Evolutionary conservation across 129 eudicot genomes (phyloP), one percentile per base, ranked within the genome.

Genomic region (Centrapalus pauciflorus): DNA sequence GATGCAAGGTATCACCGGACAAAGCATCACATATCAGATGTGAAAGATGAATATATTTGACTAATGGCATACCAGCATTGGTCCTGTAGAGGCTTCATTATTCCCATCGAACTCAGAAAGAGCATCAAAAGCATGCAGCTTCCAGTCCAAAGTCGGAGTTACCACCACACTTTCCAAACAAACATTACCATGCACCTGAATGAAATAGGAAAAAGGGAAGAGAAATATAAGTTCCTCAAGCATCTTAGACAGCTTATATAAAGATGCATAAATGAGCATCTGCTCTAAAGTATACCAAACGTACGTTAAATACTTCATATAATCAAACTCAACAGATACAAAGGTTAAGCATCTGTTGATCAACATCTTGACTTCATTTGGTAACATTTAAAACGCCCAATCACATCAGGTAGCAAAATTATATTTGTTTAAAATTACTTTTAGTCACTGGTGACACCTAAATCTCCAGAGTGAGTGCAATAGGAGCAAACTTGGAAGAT

Each of bases 81-180:
- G 83, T 65, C 95, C 96, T 23, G 78, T 73, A 29, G 90, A 73
- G 73, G 87, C 86, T 74, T 84, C 96, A 78, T 80, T 91, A 73
- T 64, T 84, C 67, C 91, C 95, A 71, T 86, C 96, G 72, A 83
- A 88, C 75, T 93, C 98, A 5, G 98, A 88, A 13, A 93, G 82
- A 81, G 88, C 95, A 76, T 93, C 98, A 83, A 93, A 93, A 26
- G 96, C 98, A 78, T 93, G 98, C 78, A 93, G 73, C 70, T 93
- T 93, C 98, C 98, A 93, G 79, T 88, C 98, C 80, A 93, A 72
- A 46, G 98, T 84, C 80, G 82, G 92, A 54, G 98, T 93, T 56
- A 93, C 98, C 60, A 93, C 98, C 66, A 93, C 96, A 80, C 96
- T 93, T 74, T 87, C 91, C 87, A 93, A 61, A 71, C 98, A 93